phyloP scores from a whole-genome alignment of 176 grass and related monocot species.

The Paspalum vaginatum region DNA sequence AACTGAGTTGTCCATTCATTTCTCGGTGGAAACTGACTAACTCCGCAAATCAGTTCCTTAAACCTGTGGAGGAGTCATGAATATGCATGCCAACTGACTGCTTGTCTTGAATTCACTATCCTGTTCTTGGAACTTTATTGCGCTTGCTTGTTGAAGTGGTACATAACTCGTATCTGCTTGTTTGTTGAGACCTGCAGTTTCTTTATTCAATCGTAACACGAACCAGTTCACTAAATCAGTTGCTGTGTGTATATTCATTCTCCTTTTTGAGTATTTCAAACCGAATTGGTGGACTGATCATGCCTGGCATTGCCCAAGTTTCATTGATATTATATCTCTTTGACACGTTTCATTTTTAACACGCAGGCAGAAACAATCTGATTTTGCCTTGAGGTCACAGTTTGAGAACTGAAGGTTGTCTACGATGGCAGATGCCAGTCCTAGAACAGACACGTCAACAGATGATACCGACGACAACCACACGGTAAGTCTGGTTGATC shows the following conservation, averaged over 20 bases:
- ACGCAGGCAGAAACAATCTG: constrained; percentile 26
- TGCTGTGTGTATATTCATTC: not conserved
- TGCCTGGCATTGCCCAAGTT: not conserved
- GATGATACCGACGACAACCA: constrained; percentile 86
- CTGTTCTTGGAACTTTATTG: constrained; percentile 16
- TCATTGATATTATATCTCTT: constrained; percentile 9
- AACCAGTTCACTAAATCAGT: not conserved
- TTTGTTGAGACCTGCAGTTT: constrained; percentile 15
- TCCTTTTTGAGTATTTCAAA: not conserved
- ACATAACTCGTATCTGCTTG: not conserved
- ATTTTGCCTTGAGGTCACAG: constrained; percentile 10
- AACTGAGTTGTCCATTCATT: not conserved
- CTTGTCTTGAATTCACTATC: not conserved
- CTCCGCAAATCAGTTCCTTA: constrained; percentile 17
- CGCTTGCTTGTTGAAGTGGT: constrained; percentile 6
- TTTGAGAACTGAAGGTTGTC: constrained; percentile 42
- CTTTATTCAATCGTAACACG: not conserved
- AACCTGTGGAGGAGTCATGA: constrained; percentile 19
- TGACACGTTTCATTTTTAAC: constrained; percentile 27
- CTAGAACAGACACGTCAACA: constrained; percentile 91
- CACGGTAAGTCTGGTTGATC: constrained; percentile 40
- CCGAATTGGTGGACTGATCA: constrained; percentile 1
- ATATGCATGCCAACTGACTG: constrained; percentile 16
- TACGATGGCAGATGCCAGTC: constrained; percentile 90
- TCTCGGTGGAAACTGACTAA: not conserved